A percentile compares a stretch with the other conserved stretches of the same genome.
These are phyloP conservation scores for Fragilariopsis cylindrus DNA, from an alignment of 108 stramenopile genomes.

Conservation along the genomic window DNA sequence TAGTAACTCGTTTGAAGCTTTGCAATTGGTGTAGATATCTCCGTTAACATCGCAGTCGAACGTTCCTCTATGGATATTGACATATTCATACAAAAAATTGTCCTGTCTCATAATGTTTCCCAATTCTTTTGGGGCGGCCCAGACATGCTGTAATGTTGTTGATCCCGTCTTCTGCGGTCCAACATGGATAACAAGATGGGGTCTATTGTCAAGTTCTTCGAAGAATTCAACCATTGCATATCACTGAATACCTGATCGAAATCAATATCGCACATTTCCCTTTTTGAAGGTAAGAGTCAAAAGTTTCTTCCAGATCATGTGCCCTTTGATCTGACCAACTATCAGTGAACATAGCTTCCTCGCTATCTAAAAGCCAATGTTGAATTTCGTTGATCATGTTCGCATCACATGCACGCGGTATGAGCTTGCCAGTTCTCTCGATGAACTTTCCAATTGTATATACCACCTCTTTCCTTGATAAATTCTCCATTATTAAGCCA, in stretches of 20 bases:
- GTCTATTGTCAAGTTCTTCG: slow-evolving; percentile 2
- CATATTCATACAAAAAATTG: slow-evolving; percentile 4
- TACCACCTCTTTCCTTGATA: not conserved
- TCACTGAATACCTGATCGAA: slow-evolving; percentile 10
- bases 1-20: not conserved
- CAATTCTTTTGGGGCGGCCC: slow-evolving; percentile 10
- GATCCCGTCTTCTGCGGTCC: slow-evolving; percentile 11
- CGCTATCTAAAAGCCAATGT: slow-evolving; percentile 18
- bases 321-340: slow-evolving; percentile 5
- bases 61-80: slow-evolving; percentile 2
- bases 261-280: slow-evolving; percentile 18
- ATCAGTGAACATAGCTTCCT: slow-evolving; percentile 6
- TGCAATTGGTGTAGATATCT: not conserved
- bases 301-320: slow-evolving; percentile 1
- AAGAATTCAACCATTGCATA: slow-evolving; percentile 8
- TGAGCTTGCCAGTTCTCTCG: not conserved
- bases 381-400: slow-evolving; percentile 8
- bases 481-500: not conserved
- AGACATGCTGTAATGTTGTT: slow-evolving; percentile 1
- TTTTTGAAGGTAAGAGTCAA: slow-evolving; percentile 3
- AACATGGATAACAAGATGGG: slow-evolving; percentile 6
- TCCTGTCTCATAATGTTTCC: not conserved
- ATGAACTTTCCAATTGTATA: not conserved
- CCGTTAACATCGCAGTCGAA: slow-evolving; percentile 5
- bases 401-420: not conserved